Base-by-base conservation (phyloP, 2,329 filamentous ascomycete genomes). In the Hirsutella thompsonii region DNA sequence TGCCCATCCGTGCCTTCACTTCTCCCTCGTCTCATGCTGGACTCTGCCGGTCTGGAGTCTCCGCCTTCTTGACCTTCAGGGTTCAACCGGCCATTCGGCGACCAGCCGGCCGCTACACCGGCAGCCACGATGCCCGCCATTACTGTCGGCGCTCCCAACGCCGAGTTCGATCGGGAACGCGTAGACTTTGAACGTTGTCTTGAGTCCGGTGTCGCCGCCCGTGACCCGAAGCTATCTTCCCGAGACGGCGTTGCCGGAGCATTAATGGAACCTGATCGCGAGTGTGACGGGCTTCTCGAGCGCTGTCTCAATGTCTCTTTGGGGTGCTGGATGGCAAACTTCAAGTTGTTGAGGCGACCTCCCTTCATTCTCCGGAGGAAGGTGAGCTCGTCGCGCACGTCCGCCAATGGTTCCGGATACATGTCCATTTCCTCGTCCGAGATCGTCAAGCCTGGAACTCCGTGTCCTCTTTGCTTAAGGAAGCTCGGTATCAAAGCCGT, bases 41-140 rank as follows among this genome's bases (percentile, higher is more conserved):
- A 43, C 26, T 48, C 51, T 35, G 38, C 39, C 21, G 46, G 37
- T 18, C 30, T 29, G 16, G 39, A 42, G 20, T 48, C 51, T 10
- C 48, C 43, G 13, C 50, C 48, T 28, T 54, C 53, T 29, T 50
- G 50, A 2, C 54, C 54, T 26, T 52, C 52, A 3, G 52, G 50
- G 18, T 55, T 53, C 32, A 48, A 50, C 34, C 74, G 64, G 44
- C 80, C 79, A 41, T 79, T 72, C 1, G 83, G 83, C 37, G 81
- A 84, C 83, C 83, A 89, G 23, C 80, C 81, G 13, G 79, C 82
- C 28, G 78, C 83, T 28, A 89, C 75, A 52, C 80, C 81, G 35
- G 82, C 83, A 8, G 83, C 84, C 38, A 89, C 76, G 43, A 89
- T 81, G 45, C 84, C 84, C n/a, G 83, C 81, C 83, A 88, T 88